These are phyloP conservation scores for Pyrenochaeta sp. DNA, from an alignment of 2,329 filamentous ascomycete species.

Conservation along the genomic window DNA sequence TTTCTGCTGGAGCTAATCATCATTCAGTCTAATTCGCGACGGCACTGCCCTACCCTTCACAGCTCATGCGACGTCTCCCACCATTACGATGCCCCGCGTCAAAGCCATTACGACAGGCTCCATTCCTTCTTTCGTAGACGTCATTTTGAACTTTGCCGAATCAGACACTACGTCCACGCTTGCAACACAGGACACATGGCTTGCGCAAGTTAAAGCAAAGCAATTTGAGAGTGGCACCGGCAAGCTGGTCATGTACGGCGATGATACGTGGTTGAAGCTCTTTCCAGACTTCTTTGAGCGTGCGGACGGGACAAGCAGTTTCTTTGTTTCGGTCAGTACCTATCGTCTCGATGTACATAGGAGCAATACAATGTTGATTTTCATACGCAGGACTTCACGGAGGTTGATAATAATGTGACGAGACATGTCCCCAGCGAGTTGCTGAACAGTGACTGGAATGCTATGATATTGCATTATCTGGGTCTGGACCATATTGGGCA, in stretches of 20 bases:
- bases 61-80: constrained; percentile 93
- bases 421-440: constrained; percentile 84
- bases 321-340: constrained; percentile 88
- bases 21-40: constrained; percentile 76
- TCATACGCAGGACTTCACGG: constrained; percentile 81
- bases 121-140: constrained; percentile 96
- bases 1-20: neutral
- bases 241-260: constrained; percentile 92
- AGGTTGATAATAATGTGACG: constrained; percentile 98
- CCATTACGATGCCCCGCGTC: constrained; percentile 96
- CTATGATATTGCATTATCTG: constrained; percentile 93
- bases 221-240: constrained; percentile 54
- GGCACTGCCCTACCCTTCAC: constrained; percentile 92
- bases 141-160: constrained; percentile 96
- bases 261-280: constrained; percentile 97
- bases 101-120: constrained; percentile 98
- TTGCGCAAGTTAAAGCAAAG: constrained; percentile 83
- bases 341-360: constrained; percentile 38
- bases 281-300: constrained; percentile 90
- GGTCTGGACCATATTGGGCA: constrained; percentile 98
- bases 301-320: constrained; percentile 92
- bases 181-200: constrained; percentile 91
- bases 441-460: constrained; percentile 82
- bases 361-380: constrained; percentile 42
- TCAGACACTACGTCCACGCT: constrained; percentile 90